A percentile compares a stretch with the other conserved stretches of the same genome.
Conservation (phyloP, 2,329 filamentous ascomycete species). For the Fusarium gaditjirri region DNA sequence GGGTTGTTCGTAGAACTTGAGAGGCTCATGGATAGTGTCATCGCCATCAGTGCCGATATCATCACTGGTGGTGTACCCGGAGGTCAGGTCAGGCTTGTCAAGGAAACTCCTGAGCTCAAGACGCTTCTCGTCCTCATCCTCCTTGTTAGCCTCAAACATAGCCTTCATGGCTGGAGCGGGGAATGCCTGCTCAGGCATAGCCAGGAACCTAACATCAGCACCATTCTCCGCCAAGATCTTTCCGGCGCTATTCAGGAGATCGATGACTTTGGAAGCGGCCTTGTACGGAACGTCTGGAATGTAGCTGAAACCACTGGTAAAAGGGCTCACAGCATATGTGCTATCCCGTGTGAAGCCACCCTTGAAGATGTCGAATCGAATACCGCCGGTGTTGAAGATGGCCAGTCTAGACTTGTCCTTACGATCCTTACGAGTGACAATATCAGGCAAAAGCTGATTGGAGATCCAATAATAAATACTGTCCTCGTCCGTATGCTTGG, state of each 20-base stretch:
- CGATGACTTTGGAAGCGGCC: constrained; percentile 75
- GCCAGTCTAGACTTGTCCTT: constrained; percentile 73
- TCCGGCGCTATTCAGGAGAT: constrained; percentile 65
- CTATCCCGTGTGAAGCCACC: constrained; percentile 90
- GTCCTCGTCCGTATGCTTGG: constrained; percentile 75
- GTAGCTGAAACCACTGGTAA: constrained; percentile 80
- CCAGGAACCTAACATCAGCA: constrained; percentile 59
- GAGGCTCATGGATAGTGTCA: constrained; percentile 82
- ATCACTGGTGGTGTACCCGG: constrained; percentile 89
- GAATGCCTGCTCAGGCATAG: constrained; percentile 59
- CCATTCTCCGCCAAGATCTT: constrained; percentile 56
- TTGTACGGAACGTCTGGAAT: constrained; percentile 84
- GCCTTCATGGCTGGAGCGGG: constrained; percentile 26
- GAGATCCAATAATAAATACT: constrained; percentile 88
- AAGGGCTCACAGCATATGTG: constrained; percentile 88
- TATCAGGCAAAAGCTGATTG: constrained; percentile 76
- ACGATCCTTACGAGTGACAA: constrained; percentile 67
- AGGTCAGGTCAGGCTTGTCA: constrained; percentile 58
- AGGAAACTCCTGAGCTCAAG: constrained; percentile 48
- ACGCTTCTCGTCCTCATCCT: constrained; percentile 39
- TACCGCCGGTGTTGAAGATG: constrained; percentile 87
- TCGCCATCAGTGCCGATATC: constrained; percentile 87
- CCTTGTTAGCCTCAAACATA: constrained; percentile 21
- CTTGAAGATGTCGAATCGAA: constrained; percentile 96
- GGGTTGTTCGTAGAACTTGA: constrained; percentile 81